Percentiles rank a stretch among this genome's conserved stretches.
Evolutionary conservation across 2,329 filamentous ascomycete species (phyloP).

Genomic region (Fusarium sp.): DNA sequence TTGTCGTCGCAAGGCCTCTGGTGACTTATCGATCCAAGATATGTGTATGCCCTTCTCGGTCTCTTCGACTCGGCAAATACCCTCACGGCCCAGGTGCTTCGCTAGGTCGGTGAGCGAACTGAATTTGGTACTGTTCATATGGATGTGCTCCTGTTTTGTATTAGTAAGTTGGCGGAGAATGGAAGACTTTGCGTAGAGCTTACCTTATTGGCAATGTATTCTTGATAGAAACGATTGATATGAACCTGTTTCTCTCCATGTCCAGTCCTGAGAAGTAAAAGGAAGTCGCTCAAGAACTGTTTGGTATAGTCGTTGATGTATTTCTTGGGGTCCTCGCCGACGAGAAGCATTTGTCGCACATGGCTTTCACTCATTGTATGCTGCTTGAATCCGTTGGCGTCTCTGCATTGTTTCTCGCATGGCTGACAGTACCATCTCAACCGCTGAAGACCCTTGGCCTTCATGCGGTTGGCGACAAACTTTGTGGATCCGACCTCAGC

Average conservation of each 20-base stretch:
- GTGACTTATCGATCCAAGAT: constrained; percentile 90
- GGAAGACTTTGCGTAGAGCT: not conserved
- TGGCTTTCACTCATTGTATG: constrained; percentile 88
- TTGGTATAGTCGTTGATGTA: constrained; percentile 84
- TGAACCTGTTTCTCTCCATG: constrained; percentile 93
- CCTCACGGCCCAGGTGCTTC: constrained; percentile 85
- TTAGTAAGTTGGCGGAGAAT: not conserved
- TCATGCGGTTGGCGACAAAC: constrained; percentile 89
- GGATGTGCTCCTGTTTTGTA: constrained; percentile 72
- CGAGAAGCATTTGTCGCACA: constrained; percentile 86
- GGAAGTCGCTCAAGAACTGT: constrained; percentile 84
- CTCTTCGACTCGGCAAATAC: constrained; percentile 90
- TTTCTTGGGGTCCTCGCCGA: constrained; percentile 88
- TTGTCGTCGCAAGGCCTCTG: constrained; percentile 81
- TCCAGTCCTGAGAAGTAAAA: constrained; percentile 79
- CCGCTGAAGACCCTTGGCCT: constrained; percentile 80
- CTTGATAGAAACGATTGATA: constrained; percentile 94
- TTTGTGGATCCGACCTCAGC: constrained; percentile 95
- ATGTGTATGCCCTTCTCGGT: constrained; percentile 86
- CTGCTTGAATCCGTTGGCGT: constrained; percentile 93
- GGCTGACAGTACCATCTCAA: constrained; percentile 92
- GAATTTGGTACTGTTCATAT: constrained; percentile 67
- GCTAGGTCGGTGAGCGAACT: constrained; percentile 81
- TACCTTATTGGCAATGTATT: constrained; percentile 83
- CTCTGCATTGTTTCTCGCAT: constrained; percentile 73